Conservation (phyloP, 768 basidiomycete genomes). For the Lepiota subincarnata region DNA sequence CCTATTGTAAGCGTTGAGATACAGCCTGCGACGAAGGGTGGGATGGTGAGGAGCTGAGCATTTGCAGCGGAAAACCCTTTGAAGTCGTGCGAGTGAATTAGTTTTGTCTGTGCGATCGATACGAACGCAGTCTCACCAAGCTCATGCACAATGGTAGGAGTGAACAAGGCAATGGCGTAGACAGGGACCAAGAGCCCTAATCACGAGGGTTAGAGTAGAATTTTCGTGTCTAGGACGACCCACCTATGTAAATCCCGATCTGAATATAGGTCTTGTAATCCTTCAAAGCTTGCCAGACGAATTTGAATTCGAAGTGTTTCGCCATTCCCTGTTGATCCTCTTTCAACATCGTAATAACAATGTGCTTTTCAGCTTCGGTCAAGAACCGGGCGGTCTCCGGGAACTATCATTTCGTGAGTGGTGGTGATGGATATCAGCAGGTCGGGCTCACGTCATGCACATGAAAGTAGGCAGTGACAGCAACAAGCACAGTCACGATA, state of each 20-base stretch:
- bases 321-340: slow-evolving; percentile 41
- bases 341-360: slow-evolving; percentile 37
- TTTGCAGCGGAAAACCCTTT: slow-evolving; percentile 42
- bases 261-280: slow-evolving; percentile 44
- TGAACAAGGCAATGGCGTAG: slow-evolving; percentile 43
- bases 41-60: slow-evolving; percentile 49
- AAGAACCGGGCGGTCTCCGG: slow-evolving; percentile 58
- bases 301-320: slow-evolving; percentile 40
- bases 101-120: background rate
- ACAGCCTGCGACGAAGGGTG: slow-evolving; percentile 46
- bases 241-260: slow-evolving; percentile 39
- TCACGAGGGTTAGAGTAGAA: background rate
- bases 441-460: slow-evolving; percentile 44
- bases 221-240: slow-evolving; percentile 9
- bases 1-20: slow-evolving; percentile 39
- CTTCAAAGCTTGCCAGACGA: slow-evolving; percentile 43
- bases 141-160: slow-evolving; percentile 46
- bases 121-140: slow-evolving; percentile 24
- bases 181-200: slow-evolving; percentile 38
- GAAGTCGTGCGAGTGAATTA: too few species aligned
- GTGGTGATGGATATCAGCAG: background rate
- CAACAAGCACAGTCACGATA: slow-evolving; percentile 38
- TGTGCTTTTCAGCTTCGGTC: slow-evolving; percentile 36
- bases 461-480: slow-evolving; percentile 41
- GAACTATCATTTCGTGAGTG: slow-evolving; percentile 29